A percentile compares a stretch with the other conserved stretches of the same genome.
Evolutionary conservation across 345 rosid species (phyloP).

Genomic region (Salix udensis): DNA sequence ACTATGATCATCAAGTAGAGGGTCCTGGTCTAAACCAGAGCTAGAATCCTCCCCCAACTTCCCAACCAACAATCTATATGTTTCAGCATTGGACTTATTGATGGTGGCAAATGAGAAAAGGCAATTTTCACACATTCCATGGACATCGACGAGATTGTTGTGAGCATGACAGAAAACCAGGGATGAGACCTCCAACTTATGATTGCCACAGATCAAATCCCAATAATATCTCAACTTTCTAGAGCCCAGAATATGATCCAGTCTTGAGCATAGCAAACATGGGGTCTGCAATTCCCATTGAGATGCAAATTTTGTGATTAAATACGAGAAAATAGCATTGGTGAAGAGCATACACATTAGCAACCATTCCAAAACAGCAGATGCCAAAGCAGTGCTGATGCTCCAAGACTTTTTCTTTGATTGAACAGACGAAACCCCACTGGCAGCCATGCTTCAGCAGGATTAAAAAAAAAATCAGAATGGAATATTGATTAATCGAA

Average conservation of each 20-base stretch:
- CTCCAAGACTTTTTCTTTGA: constrained; percentile 34
- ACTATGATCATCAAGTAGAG: constrained; percentile 19
- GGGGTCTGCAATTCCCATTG: constrained; percentile 59
- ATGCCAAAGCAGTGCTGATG: constrained; percentile 51
- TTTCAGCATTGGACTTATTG: constrained; percentile 76
- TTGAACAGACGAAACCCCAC: constrained; percentile 39
- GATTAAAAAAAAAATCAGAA: constrained; percentile 11
- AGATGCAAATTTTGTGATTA: constrained; percentile 63
- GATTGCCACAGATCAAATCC: constrained; percentile 73
- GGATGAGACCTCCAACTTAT: constrained; percentile 81
- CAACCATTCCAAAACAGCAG: constrained; percentile 76
- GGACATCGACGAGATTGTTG: constrained; percentile 72
- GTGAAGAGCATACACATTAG: constrained; percentile 62
- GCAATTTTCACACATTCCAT: constrained; percentile 70
- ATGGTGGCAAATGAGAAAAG: constrained; percentile 72
- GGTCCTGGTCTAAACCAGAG: constrained; percentile 33
- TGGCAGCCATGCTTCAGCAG: constrained; percentile 43
- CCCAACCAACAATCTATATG: constrained; percentile 74
- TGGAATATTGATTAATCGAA: constrained; percentile 10
- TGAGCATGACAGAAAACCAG: constrained; percentile 79
- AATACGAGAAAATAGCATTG: constrained; percentile 57
- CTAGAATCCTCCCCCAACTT: constrained; percentile 58
- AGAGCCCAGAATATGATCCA: constrained; percentile 69
- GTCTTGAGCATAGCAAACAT: constrained; percentile 78
- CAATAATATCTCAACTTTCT: constrained; percentile 43